Conservation (phyloP, 495 filamentous ascomycete genomes). For the Xylaria grammica region DNA sequence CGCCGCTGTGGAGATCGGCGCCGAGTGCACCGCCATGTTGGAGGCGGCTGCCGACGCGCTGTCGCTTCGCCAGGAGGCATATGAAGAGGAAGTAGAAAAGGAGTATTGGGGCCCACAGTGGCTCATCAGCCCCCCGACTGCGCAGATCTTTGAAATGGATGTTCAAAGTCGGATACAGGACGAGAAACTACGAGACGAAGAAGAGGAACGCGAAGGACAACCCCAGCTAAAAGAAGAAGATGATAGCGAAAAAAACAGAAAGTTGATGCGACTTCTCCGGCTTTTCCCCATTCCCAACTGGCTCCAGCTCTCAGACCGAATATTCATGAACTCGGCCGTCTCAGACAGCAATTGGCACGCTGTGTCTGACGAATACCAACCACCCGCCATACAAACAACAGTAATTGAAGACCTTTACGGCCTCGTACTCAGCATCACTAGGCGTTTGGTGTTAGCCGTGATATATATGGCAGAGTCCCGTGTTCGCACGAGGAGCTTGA, state of each 20-base stretch:
- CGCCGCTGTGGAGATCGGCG: slow-evolving; percentile 74
- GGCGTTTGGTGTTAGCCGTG: slow-evolving; percentile 67
- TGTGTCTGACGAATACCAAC: slow-evolving; percentile 49
- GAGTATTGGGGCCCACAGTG: slow-evolving; percentile 52
- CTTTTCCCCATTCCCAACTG: slow-evolving; percentile 65
- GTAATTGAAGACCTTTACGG: slow-evolving; percentile 76
- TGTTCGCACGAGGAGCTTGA: slow-evolving; percentile 49
- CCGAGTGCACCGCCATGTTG: slow-evolving; percentile 67
- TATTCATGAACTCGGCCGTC: slow-evolving; percentile 80
- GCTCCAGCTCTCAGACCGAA: slow-evolving; percentile 64
- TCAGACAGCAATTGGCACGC: slow-evolving; percentile 69
- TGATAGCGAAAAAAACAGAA: not conserved
- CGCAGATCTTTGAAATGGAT: slow-evolving; percentile 40
- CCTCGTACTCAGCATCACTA: slow-evolving; percentile 68
- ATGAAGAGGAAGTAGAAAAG: slow-evolving; percentile 61
- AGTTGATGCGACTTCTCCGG: slow-evolving; percentile 38
- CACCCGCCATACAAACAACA: slow-evolving; percentile 68
- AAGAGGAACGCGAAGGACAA: not conserved
- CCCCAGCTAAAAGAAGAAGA: not conserved
- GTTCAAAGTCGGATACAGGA: slow-evolving; percentile 16
- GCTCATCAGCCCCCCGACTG: slow-evolving; percentile 56
- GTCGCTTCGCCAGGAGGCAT: slow-evolving; percentile 58
- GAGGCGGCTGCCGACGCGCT: slow-evolving; percentile 70
- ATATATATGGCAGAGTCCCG: slow-evolving; percentile 68
- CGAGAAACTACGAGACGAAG: not conserved